Conservation (phyloP, 2,329 filamentous ascomycete species). For the Phyllachora maydis region DNA sequence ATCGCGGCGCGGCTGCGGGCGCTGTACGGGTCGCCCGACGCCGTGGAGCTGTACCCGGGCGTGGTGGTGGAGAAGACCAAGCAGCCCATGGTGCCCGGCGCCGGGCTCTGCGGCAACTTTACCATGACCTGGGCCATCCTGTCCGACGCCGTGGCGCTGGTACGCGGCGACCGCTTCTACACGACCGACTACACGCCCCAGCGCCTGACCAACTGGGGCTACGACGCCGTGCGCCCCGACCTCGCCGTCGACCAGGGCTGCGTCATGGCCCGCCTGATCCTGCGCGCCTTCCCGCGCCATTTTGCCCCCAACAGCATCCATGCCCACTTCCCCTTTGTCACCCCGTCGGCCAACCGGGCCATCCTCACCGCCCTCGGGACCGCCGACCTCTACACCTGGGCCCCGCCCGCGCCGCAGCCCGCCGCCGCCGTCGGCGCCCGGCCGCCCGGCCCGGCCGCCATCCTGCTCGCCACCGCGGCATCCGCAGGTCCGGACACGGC, state of each 20-base stretch:
- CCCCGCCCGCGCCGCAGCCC: too few species aligned
- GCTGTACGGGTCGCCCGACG: constrained; percentile 60
- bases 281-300: constrained; percentile 61
- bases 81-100: constrained; percentile 49
- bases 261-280: constrained; percentile 68
- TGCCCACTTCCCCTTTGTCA: constrained; percentile 55
- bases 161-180: constrained; percentile 61
- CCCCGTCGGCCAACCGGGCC: constrained; percentile 49
- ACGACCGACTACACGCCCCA: constrained; percentile 57
- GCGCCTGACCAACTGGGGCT: constrained; percentile 70
- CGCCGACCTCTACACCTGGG: too few species aligned
- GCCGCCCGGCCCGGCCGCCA: too few species aligned
- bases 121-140: constrained; percentile 60
- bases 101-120: constrained; percentile 55
- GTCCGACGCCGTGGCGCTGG: constrained; percentile 60
- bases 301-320: constrained; percentile 64
- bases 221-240: constrained; percentile 53
- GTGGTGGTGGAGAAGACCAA: constrained; percentile 60
- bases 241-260: constrained; percentile 59
- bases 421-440: too few species aligned
- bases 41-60: constrained; percentile 64
- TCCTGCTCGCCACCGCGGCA: too few species aligned
- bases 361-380: too few species aligned
- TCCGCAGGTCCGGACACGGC: too few species aligned
- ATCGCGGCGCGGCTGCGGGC: constrained; percentile 44